Evolutionary conservation across 768 basidiomycete species (phyloP).

Genomic region (Amanita pallidorosea): DNA sequence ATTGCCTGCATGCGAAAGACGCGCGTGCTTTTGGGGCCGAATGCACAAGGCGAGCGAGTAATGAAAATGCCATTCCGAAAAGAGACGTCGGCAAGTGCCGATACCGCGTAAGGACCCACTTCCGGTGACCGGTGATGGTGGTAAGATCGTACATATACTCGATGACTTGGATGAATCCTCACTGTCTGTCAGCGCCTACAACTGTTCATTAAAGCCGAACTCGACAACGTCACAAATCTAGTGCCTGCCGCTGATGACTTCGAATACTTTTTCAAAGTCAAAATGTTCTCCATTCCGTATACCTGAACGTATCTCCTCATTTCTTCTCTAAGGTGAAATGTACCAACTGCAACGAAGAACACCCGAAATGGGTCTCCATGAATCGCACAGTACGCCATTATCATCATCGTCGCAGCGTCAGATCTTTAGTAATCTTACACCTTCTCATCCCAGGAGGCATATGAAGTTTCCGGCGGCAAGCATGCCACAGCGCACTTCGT

Average conservation of each 20-base stretch:
- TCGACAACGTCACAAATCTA: constrained; percentile 70
- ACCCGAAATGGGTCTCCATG: constrained; percentile 60
- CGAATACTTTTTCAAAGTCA: constrained; percentile 76
- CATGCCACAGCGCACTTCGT: constrained; percentile 68
- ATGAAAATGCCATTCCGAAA: background rate
- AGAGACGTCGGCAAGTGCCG: background rate
- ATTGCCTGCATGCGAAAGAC: constrained; percentile 9
- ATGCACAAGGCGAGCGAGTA: constrained; percentile 3
- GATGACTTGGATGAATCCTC: background rate
- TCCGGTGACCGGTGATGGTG: constrained; percentile 39
- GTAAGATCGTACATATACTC: constrained; percentile 23
- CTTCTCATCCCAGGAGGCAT: constrained; percentile 42
- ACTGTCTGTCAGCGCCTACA: constrained; percentile 35
- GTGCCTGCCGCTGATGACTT: constrained; percentile 57
- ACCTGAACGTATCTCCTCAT: background rate
- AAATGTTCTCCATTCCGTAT: background rate
- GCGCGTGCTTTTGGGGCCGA: background rate
- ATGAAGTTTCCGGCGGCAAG: constrained; percentile 55
- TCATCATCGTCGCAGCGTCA: background rate
- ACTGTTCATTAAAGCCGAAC: constrained; percentile 67
- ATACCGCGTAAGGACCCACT: no score
- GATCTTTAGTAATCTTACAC: background rate
- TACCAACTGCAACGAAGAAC: constrained; percentile 67
- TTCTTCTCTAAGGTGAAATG: constrained; percentile 52
- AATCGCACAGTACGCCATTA: constrained; percentile 54